These are phyloP conservation scores for Chlorociboria aeruginascens DNA, from an alignment of 495 filamentous ascomycete species.

Conservation along the genomic window DNA sequence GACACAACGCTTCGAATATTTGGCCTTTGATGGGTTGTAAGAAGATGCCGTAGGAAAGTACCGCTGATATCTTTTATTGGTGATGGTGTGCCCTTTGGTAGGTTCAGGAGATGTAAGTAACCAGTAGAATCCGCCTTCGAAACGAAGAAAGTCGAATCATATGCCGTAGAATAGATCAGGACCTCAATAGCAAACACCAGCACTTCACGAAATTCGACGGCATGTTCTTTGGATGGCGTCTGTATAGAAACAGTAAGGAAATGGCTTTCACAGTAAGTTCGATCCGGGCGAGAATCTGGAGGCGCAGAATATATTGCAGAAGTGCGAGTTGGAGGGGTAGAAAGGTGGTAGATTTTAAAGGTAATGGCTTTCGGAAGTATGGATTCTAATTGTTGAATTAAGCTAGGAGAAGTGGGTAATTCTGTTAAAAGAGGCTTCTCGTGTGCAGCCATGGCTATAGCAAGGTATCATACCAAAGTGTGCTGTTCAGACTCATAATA, in stretches of 20 bases:
- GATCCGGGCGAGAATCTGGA: constrained; percentile 50
- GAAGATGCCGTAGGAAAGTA: constrained; percentile 64
- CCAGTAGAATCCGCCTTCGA: constrained; percentile 97
- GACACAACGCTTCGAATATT: constrained; percentile 71
- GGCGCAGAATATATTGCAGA: constrained; percentile 69
- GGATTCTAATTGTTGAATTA: constrained; percentile 47
- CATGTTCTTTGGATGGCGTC: neutral
- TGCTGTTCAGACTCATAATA: constrained; percentile 8
- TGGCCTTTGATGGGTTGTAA: constrained; percentile 50
- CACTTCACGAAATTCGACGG: constrained; percentile 25
- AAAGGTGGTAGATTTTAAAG: constrained; percentile 75
- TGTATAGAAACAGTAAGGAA: constrained; percentile 63
- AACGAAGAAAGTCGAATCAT: constrained; percentile 80
- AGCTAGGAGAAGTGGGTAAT: constrained; percentile 13
- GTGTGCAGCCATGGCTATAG: constrained; percentile 16
- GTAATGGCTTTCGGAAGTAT: constrained; percentile 56
- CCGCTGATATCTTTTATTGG: constrained; percentile 59
- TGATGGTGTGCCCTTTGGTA: constrained; percentile 51
- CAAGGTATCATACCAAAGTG: constrained; percentile 16
- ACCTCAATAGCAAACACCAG: constrained; percentile 57
- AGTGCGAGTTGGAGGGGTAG: constrained; percentile 65
- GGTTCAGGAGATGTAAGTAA: constrained; percentile 54
- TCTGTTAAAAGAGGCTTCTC: constrained; percentile 14
- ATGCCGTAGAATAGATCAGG: constrained; percentile 60
- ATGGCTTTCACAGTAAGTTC: constrained; percentile 80